phyloP scores from a whole-genome alignment of 345 rosid genomes.

The Microthlaspi erraticum region DNA sequence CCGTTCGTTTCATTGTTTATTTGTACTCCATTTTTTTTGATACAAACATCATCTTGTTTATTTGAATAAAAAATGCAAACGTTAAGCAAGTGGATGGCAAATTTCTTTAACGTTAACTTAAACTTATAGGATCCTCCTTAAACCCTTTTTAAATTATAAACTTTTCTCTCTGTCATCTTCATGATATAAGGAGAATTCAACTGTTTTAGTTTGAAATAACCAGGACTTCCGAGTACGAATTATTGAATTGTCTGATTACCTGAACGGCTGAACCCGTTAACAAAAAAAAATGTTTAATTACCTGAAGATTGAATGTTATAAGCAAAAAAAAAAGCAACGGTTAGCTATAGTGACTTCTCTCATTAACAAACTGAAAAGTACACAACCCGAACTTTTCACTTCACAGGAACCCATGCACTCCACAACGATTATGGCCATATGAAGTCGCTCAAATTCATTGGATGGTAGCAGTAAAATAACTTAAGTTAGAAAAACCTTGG shows the following conservation, averaged over 20 bases:
- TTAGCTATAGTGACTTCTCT: neutral
- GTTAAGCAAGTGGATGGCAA: neutral
- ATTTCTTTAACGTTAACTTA: neutral
- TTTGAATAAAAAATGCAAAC: neutral
- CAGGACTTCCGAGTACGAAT: neutral
- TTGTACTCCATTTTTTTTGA: no score
- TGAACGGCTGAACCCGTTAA: no score
- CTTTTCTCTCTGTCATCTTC: neutral
- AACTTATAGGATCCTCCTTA: neutral
- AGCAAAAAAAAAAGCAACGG: neutral
- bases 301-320: neutral
- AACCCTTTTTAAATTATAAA: no score
- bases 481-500: neutral
- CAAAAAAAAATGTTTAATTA: neutral
- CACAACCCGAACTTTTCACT: neutral
- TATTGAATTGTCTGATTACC: no score
- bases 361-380: neutral
- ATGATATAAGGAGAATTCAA: no score
- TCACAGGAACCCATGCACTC: conserved; percentile 1
- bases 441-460: neutral
- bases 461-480: conserved; percentile 7
- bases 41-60: no score
- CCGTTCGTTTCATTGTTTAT: neutral
- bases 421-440: no score
- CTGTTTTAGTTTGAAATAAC: neutral